Conservation (phyloP, 805 yeast genomes). For the Blastobotrys parvus region DNA sequence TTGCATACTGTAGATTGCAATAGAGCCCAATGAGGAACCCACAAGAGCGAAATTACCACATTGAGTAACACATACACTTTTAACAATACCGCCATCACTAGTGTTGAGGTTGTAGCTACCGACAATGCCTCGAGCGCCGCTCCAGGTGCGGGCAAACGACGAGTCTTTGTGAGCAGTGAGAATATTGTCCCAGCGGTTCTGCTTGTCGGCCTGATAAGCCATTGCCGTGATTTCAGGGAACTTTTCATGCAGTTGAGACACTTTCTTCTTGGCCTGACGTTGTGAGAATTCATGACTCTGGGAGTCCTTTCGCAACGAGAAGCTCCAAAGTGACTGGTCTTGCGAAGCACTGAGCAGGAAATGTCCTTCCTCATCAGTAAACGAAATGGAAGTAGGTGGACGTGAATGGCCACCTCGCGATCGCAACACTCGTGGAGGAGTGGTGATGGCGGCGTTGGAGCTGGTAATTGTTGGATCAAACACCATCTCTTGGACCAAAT, state of each 20-base stretch:
- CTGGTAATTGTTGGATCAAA: slow-evolving; percentile 81
- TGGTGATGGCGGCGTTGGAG: slow-evolving; percentile 44
- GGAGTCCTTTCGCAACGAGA: slow-evolving; percentile 90
- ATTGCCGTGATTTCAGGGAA: slow-evolving; percentile 68
- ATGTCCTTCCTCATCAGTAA: slow-evolving; percentile 77
- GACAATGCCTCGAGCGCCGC: slow-evolving; percentile 64
- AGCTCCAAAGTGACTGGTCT: slow-evolving; percentile 83
- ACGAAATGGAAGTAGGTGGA: slow-evolving; percentile 69
- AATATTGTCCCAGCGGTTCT: slow-evolving; percentile 90
- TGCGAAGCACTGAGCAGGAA: slow-evolving; percentile 77
- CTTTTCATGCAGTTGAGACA: slow-evolving; percentile 37
- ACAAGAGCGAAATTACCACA: slow-evolving; percentile 95
- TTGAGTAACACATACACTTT: slow-evolving; percentile 68
- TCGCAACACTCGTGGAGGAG: slow-evolving; percentile 86
- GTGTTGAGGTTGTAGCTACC: slow-evolving; percentile 68
- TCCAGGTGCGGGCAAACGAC: slow-evolving; percentile 85
- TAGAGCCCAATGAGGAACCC: slow-evolving; percentile 80
- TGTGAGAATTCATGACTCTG: slow-evolving; percentile 93
- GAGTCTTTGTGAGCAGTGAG: slow-evolving; percentile 84
- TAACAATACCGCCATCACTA: slow-evolving; percentile 69
- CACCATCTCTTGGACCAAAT: slow-evolving; percentile 78
- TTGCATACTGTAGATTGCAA: slow-evolving; percentile 82
- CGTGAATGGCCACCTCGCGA: slow-evolving; percentile 97
- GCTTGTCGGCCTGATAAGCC: slow-evolving; percentile 65
- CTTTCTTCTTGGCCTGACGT: slow-evolving; percentile 29